Conservation (phyloP, 169 alveolate species). For the Plasmodium vinckei region DNA sequence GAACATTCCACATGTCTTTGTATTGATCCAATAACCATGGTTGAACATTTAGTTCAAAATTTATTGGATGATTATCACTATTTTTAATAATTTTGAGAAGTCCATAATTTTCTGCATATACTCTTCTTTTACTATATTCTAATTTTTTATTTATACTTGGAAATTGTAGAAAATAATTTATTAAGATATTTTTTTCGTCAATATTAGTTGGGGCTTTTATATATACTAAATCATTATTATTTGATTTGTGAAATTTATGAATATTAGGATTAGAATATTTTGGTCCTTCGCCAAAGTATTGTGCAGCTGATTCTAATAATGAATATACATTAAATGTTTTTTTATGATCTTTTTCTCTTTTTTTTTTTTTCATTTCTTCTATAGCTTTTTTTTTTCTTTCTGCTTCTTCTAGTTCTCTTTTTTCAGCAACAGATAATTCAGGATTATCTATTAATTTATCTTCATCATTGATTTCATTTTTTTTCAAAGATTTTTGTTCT, state of each 20-base stretch:
- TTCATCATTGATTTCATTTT: not conserved
- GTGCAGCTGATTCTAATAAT: conserved; percentile 71
- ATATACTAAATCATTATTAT: conserved; percentile 71
- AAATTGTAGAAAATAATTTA: conserved; percentile 68
- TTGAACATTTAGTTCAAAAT: conserved; percentile 38
- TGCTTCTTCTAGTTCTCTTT: conserved; percentile 15
- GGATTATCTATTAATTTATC: not conserved
- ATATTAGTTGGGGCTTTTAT: conserved; percentile 60
- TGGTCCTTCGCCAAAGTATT: conserved; percentile 76
- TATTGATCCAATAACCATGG: conserved; percentile 51
- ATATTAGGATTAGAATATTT: conserved; percentile 74
- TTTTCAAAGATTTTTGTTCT: not conserved
- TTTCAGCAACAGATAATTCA: not conserved
- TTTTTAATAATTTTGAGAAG: conserved; percentile 57
- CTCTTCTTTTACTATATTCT: conserved; percentile 65
- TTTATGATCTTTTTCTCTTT: conserved; percentile 65
- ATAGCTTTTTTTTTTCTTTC: conserved; percentile 49
- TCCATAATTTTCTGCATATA: conserved; percentile 76
- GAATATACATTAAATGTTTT: conserved; percentile 48
- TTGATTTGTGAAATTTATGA: conserved; percentile 56
- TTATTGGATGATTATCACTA: conserved; percentile 39
- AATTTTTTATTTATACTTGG: conserved; percentile 63
- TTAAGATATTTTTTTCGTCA: conserved; percentile 52
- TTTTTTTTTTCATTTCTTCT: conserved; percentile 71
- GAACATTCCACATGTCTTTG: conserved; percentile 57